Conservation (phyloP, 2,329 filamentous ascomycete species). For the Mollisiaceae sp. region DNA sequence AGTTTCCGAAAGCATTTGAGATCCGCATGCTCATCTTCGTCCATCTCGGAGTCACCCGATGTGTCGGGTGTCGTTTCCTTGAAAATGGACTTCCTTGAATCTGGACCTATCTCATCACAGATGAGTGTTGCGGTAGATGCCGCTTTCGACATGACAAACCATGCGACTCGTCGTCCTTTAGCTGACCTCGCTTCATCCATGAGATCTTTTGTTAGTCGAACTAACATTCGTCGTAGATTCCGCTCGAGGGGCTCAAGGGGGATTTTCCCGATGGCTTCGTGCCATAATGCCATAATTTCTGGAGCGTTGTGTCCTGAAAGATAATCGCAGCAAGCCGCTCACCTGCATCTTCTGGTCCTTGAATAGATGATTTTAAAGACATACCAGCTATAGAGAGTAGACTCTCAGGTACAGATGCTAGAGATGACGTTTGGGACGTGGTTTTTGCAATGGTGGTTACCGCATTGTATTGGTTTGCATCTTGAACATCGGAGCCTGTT, state of each 20-base stretch:
- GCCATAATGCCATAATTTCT: background rate
- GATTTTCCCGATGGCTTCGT: background rate
- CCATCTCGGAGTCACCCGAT: background rate
- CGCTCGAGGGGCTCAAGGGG: background rate
- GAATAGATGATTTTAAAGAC: background rate
- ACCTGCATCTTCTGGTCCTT: background rate
- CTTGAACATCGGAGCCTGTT: no score
- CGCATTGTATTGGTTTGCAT: no score
- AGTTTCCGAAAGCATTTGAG: background rate
- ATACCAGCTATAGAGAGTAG: background rate
- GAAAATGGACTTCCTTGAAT: background rate
- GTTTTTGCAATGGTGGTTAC: background rate
- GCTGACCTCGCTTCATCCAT: background rate
- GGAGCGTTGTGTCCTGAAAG: background rate
- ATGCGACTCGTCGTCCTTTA: background rate
- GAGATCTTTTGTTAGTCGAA: background rate
- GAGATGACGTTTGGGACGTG: background rate
- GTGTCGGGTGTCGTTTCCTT: background rate
- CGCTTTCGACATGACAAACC: background rate
- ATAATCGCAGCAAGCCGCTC: background rate
- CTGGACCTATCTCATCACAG: background rate
- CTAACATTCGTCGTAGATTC: background rate
- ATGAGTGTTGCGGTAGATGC: background rate
- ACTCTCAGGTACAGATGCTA: background rate
- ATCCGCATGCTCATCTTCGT: background rate